These are phyloP conservation scores for Sphaerulina populicola DNA, from an alignment of 2,329 filamentous ascomycete genomes.

Conservation along the genomic window DNA sequence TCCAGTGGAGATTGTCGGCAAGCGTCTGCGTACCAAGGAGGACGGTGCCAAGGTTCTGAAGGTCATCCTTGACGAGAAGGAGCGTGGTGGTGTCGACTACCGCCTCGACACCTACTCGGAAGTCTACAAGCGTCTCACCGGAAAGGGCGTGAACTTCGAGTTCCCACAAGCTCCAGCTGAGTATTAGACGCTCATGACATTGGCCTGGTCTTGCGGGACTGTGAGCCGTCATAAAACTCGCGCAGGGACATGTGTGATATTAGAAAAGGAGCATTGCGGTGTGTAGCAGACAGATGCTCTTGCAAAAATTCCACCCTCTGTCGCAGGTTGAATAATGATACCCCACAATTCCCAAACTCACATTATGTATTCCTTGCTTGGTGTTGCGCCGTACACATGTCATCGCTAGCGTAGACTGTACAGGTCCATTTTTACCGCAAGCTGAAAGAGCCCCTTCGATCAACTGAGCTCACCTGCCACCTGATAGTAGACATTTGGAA, in stretches of 20 bases:
- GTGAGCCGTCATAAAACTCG: neutral
- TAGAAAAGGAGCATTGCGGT: neutral
- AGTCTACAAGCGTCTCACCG: constrained; percentile 97
- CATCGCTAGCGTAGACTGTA: neutral
- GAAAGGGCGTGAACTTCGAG: constrained; percentile 94
- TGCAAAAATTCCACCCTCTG: neutral
- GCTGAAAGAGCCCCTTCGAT: neutral
- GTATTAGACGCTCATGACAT: constrained; percentile 46
- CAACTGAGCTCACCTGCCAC: too few relatives aligned
- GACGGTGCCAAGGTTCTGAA: constrained; percentile 98
- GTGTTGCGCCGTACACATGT: neutral
- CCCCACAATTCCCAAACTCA: neutral
- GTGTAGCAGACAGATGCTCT: neutral
- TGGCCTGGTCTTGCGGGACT: too few relatives aligned
- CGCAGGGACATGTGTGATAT: neutral
- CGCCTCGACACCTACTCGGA: constrained; percentile 98
- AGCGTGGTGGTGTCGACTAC: constrained; percentile 98
- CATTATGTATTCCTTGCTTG: neutral
- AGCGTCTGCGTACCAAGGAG: constrained; percentile 97
- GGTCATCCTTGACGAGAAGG: constrained; percentile 99
- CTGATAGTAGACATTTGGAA: too few relatives aligned
- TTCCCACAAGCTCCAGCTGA: constrained; percentile 82
- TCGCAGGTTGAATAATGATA: neutral
- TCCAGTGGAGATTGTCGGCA: constrained; percentile 99
- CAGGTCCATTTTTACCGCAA: neutral